Evolutionary conservation across 208 protist species (phyloP).

Genomic region (Angomonas ambiguus): DNA sequence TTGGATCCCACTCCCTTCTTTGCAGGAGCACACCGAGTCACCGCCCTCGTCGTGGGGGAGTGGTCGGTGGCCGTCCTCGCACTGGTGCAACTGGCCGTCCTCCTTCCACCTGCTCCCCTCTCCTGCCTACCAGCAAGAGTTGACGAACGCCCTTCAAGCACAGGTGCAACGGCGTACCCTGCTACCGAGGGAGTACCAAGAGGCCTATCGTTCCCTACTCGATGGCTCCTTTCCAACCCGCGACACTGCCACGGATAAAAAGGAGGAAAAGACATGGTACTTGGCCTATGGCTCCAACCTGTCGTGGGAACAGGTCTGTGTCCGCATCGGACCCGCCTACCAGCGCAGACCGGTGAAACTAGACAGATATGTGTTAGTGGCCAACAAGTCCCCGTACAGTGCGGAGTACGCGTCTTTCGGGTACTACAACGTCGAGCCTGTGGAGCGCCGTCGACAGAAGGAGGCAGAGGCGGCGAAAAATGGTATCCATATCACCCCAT

Average conservation of each 20-base stretch:
- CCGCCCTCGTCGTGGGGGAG: slow-evolving; percentile 6
- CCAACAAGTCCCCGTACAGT: slow-evolving; percentile 25
- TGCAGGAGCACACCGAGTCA: neutral
- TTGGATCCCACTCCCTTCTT: slow-evolving; percentile 14
- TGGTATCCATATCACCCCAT: neutral
- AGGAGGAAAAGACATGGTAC: slow-evolving; percentile 36
- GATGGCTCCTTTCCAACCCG: slow-evolving; percentile 3
- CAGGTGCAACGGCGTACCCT: slow-evolving; percentile 12
- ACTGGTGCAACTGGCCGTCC: slow-evolving; percentile 49
- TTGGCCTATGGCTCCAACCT: slow-evolving; percentile 51
- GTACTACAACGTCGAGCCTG: slow-evolving; percentile 50
- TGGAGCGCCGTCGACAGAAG: slow-evolving; percentile 22
- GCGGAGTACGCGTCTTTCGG: slow-evolving; percentile 25
- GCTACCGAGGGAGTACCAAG: slow-evolving; percentile 3
- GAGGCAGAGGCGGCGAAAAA: slow-evolving; percentile 14
- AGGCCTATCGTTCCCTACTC: slow-evolving; percentile 8
- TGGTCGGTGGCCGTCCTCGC: slow-evolving; percentile 29
- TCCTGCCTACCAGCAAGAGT: slow-evolving; percentile 10
- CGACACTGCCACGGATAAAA: slow-evolving; percentile 13
- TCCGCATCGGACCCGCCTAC: slow-evolving; percentile 48
- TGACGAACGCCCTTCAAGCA: slow-evolving; percentile 9
- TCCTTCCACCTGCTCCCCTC: slow-evolving; percentile 24
- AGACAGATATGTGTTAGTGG: slow-evolving; percentile 29
- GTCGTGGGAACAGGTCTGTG: slow-evolving; percentile 54
- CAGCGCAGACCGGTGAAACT: slow-evolving; percentile 40